Conservation (phyloP, 192 early-diverging fungal species). For the Gonapodya sp. region DNA sequence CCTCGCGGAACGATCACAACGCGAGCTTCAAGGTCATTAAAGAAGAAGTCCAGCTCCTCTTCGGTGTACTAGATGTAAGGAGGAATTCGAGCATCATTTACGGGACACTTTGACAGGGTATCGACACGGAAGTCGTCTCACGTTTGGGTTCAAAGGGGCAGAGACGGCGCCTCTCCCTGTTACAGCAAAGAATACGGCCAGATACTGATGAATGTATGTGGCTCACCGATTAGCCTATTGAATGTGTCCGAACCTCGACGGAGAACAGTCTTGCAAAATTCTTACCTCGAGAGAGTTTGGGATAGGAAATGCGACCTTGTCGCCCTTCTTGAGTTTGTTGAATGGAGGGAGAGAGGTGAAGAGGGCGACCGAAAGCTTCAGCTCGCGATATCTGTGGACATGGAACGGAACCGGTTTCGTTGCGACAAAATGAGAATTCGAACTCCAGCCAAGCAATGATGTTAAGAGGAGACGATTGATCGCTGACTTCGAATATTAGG, state of each 20-base stretch:
- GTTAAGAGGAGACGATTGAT: too few relatives aligned
- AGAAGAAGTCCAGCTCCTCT: slow-evolving; percentile 9
- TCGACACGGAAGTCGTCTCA: not conserved
- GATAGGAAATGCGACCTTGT: not conserved
- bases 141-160: not conserved
- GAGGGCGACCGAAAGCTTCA: not conserved
- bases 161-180: not conserved
- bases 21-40: not conserved
- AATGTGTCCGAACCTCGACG: not conserved
- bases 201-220: too few relatives aligned
- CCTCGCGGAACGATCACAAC: not conserved
- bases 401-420: too few relatives aligned
- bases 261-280: not conserved
- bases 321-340: not conserved
- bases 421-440: too few relatives aligned
- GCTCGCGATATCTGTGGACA: not conserved
- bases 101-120: too few relatives aligned
- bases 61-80: slow-evolving; percentile 7
- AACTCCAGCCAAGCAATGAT: too few relatives aligned
- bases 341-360: not conserved
- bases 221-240: too few relatives aligned
- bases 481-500: too few relatives aligned
- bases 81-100: too few relatives aligned
- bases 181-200: not conserved
- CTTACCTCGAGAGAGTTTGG: not conserved